Conservation (phyloP, 257 asterid genomes). For the Lycium barbarum region DNA sequence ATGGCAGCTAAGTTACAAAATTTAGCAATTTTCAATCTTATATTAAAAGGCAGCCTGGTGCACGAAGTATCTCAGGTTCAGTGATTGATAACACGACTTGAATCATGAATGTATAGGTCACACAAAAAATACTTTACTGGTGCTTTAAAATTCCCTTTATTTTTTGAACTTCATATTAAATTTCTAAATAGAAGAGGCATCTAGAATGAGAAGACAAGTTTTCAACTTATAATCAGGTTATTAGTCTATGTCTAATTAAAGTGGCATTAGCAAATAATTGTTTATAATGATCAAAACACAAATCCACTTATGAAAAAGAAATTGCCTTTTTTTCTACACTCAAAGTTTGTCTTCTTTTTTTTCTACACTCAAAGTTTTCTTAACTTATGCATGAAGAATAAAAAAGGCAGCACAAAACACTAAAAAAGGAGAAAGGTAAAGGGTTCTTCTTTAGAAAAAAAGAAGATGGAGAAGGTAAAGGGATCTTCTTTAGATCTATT, state of each 20-base stretch:
- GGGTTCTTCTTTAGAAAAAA: too few relatives aligned
- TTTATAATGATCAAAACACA: neutral
- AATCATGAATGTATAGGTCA: neutral
- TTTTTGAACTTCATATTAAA: neutral
- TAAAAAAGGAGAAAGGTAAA: neutral
- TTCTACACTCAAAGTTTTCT: neutral
- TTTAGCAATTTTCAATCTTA: too few relatives aligned
- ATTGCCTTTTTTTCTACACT: neutral
- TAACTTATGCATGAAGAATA: neutral
- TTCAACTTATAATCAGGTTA: neutral
- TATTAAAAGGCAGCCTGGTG: neutral
- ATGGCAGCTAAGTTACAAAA: too few relatives aligned
- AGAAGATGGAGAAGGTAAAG: neutral
- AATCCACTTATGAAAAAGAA: neutral
- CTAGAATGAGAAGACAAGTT: neutral
- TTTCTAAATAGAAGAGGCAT: neutral
- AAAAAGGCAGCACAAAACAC: conserved; percentile 16
- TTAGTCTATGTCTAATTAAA: neutral
- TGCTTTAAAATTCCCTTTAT: neutral
- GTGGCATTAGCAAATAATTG: conserved; percentile 2
- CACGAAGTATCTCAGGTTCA: rapidly evolving
- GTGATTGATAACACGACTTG: neutral
- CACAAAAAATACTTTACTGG: neutral
- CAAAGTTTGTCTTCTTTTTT: neutral
- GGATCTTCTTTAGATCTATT: neutral